A percentile compares a stretch with the other conserved stretches of the same genome.
These are phyloP conservation scores for Flaveria trinervia DNA, from an alignment of 129 eudicot species.

Conservation along the genomic window DNA sequence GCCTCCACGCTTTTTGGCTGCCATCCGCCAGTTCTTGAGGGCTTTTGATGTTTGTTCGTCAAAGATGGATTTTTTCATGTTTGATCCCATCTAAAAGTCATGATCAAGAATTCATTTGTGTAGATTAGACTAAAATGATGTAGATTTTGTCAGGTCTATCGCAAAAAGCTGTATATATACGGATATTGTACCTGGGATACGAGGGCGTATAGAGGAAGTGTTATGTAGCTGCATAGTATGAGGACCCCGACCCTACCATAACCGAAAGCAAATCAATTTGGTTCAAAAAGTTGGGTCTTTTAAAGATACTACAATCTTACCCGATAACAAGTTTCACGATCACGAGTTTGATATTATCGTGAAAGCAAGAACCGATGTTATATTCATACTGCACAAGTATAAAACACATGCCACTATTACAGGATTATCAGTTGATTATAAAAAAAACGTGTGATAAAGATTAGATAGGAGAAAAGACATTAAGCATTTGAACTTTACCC, in stretches of 20 bases:
- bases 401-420: constrained; percentile 9
- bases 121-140: not conserved
- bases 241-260: constrained; percentile 57
- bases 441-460: not conserved
- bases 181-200: constrained; percentile 69
- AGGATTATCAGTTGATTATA: not conserved
- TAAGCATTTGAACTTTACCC: constrained; percentile 60
- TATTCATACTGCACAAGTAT: constrained; percentile 66
- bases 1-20: constrained; percentile 44
- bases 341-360: constrained; percentile 45
- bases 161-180: not conserved
- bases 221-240: constrained; percentile 84
- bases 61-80: constrained; percentile 74
- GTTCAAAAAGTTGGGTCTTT: not conserved
- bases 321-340: constrained; percentile 59
- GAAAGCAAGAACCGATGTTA: constrained; percentile 75
- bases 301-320: constrained; percentile 39
- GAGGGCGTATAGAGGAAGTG: constrained; percentile 91
- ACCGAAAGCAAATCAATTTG: not conserved
- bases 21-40: constrained; percentile 64
- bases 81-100: constrained; percentile 68
- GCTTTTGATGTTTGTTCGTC: constrained; percentile 86
- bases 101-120: not conserved
- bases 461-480: not conserved
- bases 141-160: not conserved